Percentiles rank a stretch among this genome's conserved stretches.
These are phyloP conservation scores for Aegilops longissima DNA, from an alignment of 176 grass and related monocot species.

Conservation along the genomic window DNA sequence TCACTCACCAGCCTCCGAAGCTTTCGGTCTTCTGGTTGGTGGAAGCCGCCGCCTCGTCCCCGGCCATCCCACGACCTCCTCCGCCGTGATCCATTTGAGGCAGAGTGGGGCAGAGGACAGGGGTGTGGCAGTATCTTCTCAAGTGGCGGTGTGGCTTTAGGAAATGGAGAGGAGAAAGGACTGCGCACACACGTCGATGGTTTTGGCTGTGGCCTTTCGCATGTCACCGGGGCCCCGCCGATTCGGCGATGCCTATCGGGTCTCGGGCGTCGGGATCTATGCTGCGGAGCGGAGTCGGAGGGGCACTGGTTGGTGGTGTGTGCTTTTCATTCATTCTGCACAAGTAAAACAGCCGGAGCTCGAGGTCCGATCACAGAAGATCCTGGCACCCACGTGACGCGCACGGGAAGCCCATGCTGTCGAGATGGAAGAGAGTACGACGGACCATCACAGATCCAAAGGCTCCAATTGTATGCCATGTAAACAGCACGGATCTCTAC, in stretches of 20 bases:
- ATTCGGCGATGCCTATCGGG: background rate
- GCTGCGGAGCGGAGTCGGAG: background rate
- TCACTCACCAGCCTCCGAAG: constrained; percentile 29
- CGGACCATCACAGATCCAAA: background rate
- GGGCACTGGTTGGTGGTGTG: background rate
- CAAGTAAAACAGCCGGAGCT: background rate
- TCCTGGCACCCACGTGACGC: background rate
- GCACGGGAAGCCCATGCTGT: background rate
- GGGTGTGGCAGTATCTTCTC: background rate
- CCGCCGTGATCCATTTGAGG: constrained; percentile 16
- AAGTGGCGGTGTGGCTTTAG: background rate
- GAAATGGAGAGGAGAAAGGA: background rate
- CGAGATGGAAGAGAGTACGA: background rate
- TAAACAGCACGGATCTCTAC: too few species aligned
- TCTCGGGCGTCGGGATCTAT: background rate
- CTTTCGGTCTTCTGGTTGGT: constrained; percentile 34
- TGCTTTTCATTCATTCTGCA: background rate
- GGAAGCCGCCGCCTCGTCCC: background rate
- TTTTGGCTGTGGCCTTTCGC: background rate
- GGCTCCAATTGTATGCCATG: background rate
- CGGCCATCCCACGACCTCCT: background rate
- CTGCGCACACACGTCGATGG: background rate
- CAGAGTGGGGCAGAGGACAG: background rate
- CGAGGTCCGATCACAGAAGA: background rate
- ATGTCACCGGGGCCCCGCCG: background rate